A percentile compares a stretch with the other conserved stretches of the same genome.
Evolutionary conservation across 306 rosid genomes (phyloP).

Genomic region (Betula pendula): DNA sequence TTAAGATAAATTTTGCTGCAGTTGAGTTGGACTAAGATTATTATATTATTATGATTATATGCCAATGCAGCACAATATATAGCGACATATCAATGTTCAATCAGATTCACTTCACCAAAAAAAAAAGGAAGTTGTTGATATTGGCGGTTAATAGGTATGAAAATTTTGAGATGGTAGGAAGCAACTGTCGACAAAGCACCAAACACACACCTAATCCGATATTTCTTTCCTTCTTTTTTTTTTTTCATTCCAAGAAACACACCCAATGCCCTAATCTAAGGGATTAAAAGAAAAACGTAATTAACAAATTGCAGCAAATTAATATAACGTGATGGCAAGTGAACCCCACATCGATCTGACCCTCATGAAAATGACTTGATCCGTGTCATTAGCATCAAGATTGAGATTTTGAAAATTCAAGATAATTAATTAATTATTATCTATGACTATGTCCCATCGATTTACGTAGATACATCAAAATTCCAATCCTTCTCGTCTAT

Average conservation of each 20-base stretch:
- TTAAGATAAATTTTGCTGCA: no score
- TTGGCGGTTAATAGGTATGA: slow-evolving; percentile 40
- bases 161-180: slow-evolving; percentile 31
- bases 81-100: no score
- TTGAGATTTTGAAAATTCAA: neutral
- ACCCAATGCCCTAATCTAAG: slow-evolving; percentile 51
- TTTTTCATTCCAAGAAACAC: slow-evolving; percentile 25
- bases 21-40: no score
- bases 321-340: slow-evolving; percentile 31
- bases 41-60: no score
- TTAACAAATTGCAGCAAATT: slow-evolving; percentile 17
- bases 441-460: neutral
- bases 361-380: slow-evolving; percentile 41
- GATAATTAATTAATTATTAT: no score
- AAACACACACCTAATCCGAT: slow-evolving; percentile 24
- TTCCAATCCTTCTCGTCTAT: neutral
- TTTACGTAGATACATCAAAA: neutral
- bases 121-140: no score
- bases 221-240: neutral
- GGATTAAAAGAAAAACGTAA: slow-evolving; percentile 18
- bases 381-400: neutral
- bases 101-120: no score
- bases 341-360: slow-evolving; percentile 46
- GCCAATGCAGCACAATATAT: no score
- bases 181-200: slow-evolving; percentile 40